These are phyloP conservation scores for Eucommia ulmoides DNA, from an alignment of 257 asterid species.

Conservation along the genomic window DNA sequence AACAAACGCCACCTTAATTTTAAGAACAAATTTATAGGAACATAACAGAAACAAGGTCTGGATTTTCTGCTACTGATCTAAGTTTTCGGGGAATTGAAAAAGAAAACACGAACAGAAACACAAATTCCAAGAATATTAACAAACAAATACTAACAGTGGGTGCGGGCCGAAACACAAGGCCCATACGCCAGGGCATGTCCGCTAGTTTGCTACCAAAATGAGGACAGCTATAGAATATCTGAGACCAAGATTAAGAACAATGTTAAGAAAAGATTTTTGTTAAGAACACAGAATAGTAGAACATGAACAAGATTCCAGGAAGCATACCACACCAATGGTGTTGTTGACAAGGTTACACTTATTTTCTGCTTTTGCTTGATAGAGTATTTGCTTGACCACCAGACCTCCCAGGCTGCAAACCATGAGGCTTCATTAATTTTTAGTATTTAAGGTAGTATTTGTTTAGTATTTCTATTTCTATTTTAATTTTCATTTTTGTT, in stretches of 20 bases:
- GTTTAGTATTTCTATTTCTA: no score
- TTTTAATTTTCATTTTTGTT: no score
- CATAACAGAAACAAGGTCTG: no score
- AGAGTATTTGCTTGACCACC: conserved; percentile 92
- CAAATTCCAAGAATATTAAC: not conserved
- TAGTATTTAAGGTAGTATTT: no score
- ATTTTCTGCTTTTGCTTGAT: conserved; percentile 73
- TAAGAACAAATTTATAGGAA: no score
- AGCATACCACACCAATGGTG: conserved; percentile 78
- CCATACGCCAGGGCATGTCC: conserved; percentile 99
- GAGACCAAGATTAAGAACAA: conserved; percentile 12
- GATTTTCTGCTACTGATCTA: no score
- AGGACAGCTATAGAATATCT: conserved; percentile 98
- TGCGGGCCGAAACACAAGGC: conserved; percentile 97
- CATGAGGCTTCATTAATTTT: no score
- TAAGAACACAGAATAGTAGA: conserved; percentile 6
- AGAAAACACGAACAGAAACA: conserved; percentile 1
- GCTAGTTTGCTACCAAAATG: conserved; percentile 99
- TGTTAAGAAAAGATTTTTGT: conserved; percentile 1
- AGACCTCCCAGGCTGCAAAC: conserved; percentile 96
- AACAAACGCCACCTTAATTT: no score
- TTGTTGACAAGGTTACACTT: conserved; percentile 72
- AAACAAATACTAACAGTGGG: conserved; percentile 61
- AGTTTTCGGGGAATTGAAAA: not conserved
- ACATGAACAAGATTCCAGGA: no score